Percentiles rank a stretch among this genome's conserved stretches.
These are phyloP conservation scores for Neofusicoccum cordaticola DNA, from an alignment of 2,329 filamentous ascomycete species.

Conservation along the genomic window DNA sequence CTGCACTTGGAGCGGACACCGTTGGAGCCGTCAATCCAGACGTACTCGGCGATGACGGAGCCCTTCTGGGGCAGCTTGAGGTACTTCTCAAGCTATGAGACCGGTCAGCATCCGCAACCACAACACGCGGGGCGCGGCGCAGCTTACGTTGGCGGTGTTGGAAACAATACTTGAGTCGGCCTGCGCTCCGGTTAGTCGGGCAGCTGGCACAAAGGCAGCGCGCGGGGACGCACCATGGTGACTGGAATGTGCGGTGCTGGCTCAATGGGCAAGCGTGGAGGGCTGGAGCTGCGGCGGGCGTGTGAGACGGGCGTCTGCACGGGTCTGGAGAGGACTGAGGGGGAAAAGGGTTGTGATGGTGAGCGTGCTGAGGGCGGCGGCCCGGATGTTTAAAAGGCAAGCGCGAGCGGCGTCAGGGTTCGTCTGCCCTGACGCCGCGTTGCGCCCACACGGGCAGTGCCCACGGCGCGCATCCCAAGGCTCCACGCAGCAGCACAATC, in stretches of 20 bases:
- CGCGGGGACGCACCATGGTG: constrained; percentile 18
- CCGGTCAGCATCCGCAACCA: constrained; percentile 13
- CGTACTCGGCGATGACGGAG: constrained; percentile 87
- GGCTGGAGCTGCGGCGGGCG: constrained; percentile 1
- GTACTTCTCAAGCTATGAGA: constrained; percentile 79
- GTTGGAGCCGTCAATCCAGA: constrained; percentile 87
- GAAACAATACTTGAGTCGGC: constrained; percentile 43
- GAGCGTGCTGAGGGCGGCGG: constrained; percentile 1
- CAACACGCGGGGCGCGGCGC: neutral
- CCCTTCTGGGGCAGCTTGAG: constrained; percentile 87
- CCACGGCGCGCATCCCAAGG: constrained; percentile 6
- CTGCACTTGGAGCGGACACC: constrained; percentile 91
- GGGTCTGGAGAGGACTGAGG: neutral
- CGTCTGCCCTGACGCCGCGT: neutral
- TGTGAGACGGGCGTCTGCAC: constrained; percentile 12
- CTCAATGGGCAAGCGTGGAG: neutral
- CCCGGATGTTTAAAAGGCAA: constrained; percentile 21
- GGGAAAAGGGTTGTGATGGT: constrained; percentile 7
- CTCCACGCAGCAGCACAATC: constrained; percentile 3
- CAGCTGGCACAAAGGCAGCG: neutral
- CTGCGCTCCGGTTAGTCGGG: constrained; percentile 23
- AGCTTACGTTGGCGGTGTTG: constrained; percentile 48
- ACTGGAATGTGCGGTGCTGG: constrained; percentile 16
- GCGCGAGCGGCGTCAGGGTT: constrained; percentile 13
- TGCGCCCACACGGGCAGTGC: constrained; percentile 7